Percentiles rank a stretch among this genome's conserved stretches.
Evolutionary conservation across 192 early-diverging fungal species (phyloP).

Genomic region (Piromyces sp.): DNA sequence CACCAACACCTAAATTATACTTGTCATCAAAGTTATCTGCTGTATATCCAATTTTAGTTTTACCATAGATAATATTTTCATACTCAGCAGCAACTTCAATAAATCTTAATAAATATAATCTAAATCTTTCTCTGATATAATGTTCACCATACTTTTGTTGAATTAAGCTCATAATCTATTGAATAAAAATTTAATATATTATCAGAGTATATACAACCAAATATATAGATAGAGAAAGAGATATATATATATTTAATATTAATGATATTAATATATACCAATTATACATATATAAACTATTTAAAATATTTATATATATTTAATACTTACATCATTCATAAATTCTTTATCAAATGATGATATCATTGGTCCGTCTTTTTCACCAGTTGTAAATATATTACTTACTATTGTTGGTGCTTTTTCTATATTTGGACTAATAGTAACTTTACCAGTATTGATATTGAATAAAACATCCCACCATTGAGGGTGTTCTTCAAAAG

Average conservation of each 20-base stretch:
- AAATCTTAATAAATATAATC: conserved; percentile 71
- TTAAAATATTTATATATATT: not conserved
- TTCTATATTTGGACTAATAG: conserved; percentile 58
- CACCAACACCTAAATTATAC: conserved; percentile 38
- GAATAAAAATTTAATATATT: no score
- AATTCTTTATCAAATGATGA: not conserved
- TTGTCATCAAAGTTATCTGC: conserved; percentile 13
- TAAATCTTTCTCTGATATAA: conserved; percentile 69
- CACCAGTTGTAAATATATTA: not conserved
- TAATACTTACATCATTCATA: not conserved
- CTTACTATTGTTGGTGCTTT: not conserved
- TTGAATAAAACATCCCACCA: conserved; percentile 98
- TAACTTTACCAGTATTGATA: conserved; percentile 81
- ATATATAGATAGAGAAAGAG: no score
- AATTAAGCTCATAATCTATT: conserved; percentile 58
- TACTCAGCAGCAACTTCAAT: conserved; percentile 59
- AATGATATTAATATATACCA: no score
- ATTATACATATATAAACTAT: no score
- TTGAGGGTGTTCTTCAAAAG: conserved; percentile 74
- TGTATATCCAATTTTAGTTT: conserved; percentile 37
- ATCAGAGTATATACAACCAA: no score
- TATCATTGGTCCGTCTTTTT: not conserved
- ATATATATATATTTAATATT: no score
- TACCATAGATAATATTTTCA: conserved; percentile 46
- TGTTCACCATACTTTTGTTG: conserved; percentile 72